Conservation (phyloP, 1,284 basidiomycete species). For the Ganoderma sinense region DNA sequence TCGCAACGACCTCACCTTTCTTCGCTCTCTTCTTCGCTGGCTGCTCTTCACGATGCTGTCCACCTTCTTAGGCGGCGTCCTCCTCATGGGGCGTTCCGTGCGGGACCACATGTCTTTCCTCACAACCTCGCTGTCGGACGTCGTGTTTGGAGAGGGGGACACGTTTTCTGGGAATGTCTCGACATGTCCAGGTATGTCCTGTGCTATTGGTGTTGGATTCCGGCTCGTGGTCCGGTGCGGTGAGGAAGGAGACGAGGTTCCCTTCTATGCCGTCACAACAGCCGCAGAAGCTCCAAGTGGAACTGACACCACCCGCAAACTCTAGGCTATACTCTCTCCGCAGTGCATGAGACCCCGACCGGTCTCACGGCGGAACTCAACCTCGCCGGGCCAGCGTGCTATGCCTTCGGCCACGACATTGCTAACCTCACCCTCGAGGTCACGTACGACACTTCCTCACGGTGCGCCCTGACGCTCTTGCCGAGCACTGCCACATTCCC, state of each 20-base stretch:
- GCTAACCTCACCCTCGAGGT: constrained; percentile 69
- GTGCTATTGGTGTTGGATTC: background rate
- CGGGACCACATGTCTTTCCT: constrained; percentile 7
- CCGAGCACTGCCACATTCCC: background rate
- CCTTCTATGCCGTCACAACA: background rate
- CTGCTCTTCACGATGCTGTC: constrained; percentile 26
- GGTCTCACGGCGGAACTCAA: constrained; percentile 67
- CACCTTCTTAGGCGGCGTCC: constrained; percentile 18
- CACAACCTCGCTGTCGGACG: background rate
- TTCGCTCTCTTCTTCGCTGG: constrained; percentile 17
- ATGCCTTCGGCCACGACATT: constrained; percentile 79
- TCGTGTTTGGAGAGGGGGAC: background rate
- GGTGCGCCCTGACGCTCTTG: constrained; percentile 46
- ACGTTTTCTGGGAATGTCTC: constrained; percentile 29
- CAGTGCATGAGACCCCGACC: constrained; percentile 51
- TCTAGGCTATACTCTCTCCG: constrained; percentile 60
- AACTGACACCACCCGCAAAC: background rate
- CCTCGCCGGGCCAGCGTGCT: constrained; percentile 69
- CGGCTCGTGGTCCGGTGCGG: background rate
- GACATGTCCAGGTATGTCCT: constrained; percentile 27
- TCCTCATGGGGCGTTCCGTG: constrained; percentile 16
- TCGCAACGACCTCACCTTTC: constrained; percentile 8
- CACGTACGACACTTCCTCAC: constrained; percentile 65
- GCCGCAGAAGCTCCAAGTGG: background rate
- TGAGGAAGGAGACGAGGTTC: background rate